These are phyloP conservation scores for Fonticula alba DNA, from an alignment of 78 protist species.

Conservation along the genomic window DNA sequence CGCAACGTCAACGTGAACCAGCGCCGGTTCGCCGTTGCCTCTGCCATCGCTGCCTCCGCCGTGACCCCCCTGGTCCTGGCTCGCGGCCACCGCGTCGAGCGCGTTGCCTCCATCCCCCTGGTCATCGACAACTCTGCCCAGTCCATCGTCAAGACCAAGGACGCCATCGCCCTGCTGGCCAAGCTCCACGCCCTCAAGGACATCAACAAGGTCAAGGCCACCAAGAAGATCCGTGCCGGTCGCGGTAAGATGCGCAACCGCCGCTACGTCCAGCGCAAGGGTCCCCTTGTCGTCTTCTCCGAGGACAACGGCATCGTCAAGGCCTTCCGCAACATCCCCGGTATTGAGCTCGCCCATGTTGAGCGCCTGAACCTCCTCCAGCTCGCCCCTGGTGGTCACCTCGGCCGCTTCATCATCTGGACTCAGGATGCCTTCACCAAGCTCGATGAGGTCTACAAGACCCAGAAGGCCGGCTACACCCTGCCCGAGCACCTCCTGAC, in stretches of 20 bases:
- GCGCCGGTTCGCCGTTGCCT: slow-evolving; percentile 79
- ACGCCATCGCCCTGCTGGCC: slow-evolving; percentile 70
- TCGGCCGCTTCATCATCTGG: slow-evolving; percentile 99
- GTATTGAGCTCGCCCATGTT: slow-evolving; percentile 85
- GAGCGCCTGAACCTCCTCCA: slow-evolving; percentile 85
- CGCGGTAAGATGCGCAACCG: slow-evolving; percentile 95
- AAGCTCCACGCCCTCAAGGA: slow-evolving; percentile 75
- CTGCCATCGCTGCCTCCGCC: slow-evolving; percentile 98
- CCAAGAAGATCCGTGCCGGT: slow-evolving; percentile 79
- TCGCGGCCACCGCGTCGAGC: slow-evolving; percentile 89
- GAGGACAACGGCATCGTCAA: slow-evolving; percentile 46
- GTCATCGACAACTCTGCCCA: slow-evolving; percentile 68
- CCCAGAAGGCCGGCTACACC: slow-evolving; percentile 22
- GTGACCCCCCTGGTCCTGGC: slow-evolving; percentile 91
- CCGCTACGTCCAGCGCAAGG: slow-evolving; percentile 77
- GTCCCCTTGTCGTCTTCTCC: slow-evolving; percentile 87
- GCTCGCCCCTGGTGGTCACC: slow-evolving; percentile 99
- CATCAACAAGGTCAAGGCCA: slow-evolving; percentile 43
- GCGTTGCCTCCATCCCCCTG: slow-evolving; percentile 86
- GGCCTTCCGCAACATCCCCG: slow-evolving; percentile 96
- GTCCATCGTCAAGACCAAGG: slow-evolving; percentile 67
- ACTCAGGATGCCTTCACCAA: slow-evolving; percentile 85
- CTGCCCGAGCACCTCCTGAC: slow-evolving; percentile 76
- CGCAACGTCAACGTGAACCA: slow-evolving; percentile 79
- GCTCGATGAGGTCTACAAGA: slow-evolving; percentile 74